A percentile compares a stretch with the other conserved stretches of the same genome.
Evolutionary conservation across 2,329 filamentous ascomycete species (phyloP).

Genomic region (Sarocladiaceae sp.): DNA sequence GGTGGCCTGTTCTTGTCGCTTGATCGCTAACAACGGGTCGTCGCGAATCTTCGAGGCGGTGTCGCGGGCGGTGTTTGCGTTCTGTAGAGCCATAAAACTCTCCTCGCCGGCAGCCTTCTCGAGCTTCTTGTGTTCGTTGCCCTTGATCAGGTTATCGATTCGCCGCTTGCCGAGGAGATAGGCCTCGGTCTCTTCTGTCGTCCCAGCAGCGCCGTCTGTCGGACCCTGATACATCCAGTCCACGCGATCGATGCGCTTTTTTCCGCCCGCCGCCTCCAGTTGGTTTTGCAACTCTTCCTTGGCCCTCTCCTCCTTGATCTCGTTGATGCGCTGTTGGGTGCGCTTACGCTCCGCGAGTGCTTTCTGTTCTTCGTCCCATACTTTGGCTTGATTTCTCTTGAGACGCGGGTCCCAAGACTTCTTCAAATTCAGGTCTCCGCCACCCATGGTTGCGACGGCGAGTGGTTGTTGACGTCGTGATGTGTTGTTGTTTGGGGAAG

Average conservation of each 20-base stretch:
- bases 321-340: constrained; percentile 85
- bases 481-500: not conserved
- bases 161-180: constrained; percentile 89
- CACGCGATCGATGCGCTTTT: constrained; percentile 74
- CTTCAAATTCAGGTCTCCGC: constrained; percentile 92
- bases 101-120: constrained; percentile 68
- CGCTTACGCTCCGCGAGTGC: constrained; percentile 93
- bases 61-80: constrained; percentile 72
- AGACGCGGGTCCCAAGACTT: constrained; percentile 92
- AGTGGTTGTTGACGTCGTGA: constrained; percentile 8
- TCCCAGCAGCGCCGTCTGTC: constrained; percentile 69
- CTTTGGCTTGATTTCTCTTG: constrained; percentile 83
- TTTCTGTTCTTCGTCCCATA: constrained; percentile 88
- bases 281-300: constrained; percentile 89
- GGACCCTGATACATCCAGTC: constrained; percentile 99
- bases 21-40: constrained; percentile 89
- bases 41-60: constrained; percentile 82
- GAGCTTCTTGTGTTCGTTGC: constrained; percentile 73
- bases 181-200: constrained; percentile 84
- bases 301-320: constrained; percentile 88
- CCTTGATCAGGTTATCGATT: constrained; percentile 78
- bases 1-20: constrained; percentile 81
- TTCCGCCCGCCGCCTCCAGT: constrained; percentile 83
- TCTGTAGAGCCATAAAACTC: constrained; percentile 56
- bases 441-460: constrained; percentile 64